Percentiles rank a stretch among this genome's conserved stretches.
phyloP scores from a whole-genome alignment of 2,329 filamentous ascomycete genomes.

The Calycina herbarum region DNA sequence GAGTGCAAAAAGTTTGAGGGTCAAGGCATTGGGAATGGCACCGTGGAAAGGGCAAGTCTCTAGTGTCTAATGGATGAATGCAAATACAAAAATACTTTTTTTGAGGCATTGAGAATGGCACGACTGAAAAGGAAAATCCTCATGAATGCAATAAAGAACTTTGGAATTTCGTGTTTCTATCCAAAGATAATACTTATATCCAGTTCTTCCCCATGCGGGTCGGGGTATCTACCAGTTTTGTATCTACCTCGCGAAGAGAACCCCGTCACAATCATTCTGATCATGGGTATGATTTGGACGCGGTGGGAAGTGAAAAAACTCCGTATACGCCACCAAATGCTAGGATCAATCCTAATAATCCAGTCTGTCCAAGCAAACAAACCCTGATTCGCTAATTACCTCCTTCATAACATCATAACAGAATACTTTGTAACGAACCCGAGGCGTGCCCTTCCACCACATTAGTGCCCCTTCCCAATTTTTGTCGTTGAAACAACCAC shows the following conservation, averaged over 20 bases:
- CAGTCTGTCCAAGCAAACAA: slow-evolving; percentile 4
- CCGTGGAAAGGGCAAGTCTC: background rate
- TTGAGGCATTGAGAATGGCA: too few species aligned
- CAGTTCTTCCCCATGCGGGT: background rate
- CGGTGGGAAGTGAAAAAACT: background rate
- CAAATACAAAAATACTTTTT: too few species aligned
- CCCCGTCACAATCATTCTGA: background rate
- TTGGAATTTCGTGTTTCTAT: background rate
- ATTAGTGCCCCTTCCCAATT: slow-evolving; percentile 12
- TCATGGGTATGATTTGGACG: background rate
- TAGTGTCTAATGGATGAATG: background rate
- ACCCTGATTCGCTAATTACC: slow-evolving; percentile 6
- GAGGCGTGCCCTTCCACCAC: background rate
- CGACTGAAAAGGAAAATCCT: too few species aligned
- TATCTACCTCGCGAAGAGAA: slow-evolving; percentile 1
- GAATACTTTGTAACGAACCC: background rate
- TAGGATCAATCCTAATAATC: slow-evolving; percentile 9
- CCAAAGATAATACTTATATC: background rate
- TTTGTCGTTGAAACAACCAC: background rate
- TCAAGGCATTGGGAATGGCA: background rate
- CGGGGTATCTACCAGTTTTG: background rate
- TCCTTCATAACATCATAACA: slow-evolving; percentile 17
- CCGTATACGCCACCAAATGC: slow-evolving; percentile 3
- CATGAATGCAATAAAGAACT: background rate
- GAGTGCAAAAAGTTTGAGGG: background rate